Base-by-base conservation (phyloP, 2,329 filamentous ascomycete genomes). In the Aspergillus caelatus region DNA sequence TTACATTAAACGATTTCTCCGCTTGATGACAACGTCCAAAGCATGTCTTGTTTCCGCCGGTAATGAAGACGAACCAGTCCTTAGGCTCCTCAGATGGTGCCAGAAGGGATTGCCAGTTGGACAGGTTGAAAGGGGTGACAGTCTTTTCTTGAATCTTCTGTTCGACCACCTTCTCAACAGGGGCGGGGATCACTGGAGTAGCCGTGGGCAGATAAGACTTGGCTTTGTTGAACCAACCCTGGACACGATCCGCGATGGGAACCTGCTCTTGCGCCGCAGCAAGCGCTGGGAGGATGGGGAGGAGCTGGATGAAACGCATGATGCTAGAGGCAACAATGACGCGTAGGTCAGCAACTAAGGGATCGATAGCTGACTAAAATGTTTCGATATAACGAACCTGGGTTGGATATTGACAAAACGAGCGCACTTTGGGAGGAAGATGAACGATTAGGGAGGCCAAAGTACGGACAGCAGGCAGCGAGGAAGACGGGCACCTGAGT, bases 21-120 rank as follows among this genome's bases (percentile, higher is more conserved):
- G 84, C 81, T 52, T 77, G 79, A 34, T 72, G 81, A 75, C 88
- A 90, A 65, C 83, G 77, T 66, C 87, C 87, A 69, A 83, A 88
- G 79, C 88, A 90, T 43, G 86, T 88, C 75, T 84, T 85, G 79
- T 90, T 89, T 52, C 86, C 87, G 64, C 88, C 88, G 6, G 86
- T 89, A 52, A 88, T 75, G 72, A 82, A 88, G 58, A 90, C 75
- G 67, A 88, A 78, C 86, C 86, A 89, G 81, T 85, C 71, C 81
- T 85, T 52, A 75, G 78, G 64, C 77, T 74, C 62, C 3, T 71
- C 67, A 30, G 75, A 71, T 21, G 80, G 78, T 43, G 75, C 80
- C 41, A 90, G 73, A 57, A 85, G 75, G 56, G 81, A 75, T 70
- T 85, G 79, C 83, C 85, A 88, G 80, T 88, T 89, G 65, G 82